Percentiles rank a stretch among this genome's conserved stretches.
These are phyloP conservation scores for Chrysosporium queenslandicum DNA, from an alignment of 2,329 filamentous ascomycete species.

Conservation along the genomic window DNA sequence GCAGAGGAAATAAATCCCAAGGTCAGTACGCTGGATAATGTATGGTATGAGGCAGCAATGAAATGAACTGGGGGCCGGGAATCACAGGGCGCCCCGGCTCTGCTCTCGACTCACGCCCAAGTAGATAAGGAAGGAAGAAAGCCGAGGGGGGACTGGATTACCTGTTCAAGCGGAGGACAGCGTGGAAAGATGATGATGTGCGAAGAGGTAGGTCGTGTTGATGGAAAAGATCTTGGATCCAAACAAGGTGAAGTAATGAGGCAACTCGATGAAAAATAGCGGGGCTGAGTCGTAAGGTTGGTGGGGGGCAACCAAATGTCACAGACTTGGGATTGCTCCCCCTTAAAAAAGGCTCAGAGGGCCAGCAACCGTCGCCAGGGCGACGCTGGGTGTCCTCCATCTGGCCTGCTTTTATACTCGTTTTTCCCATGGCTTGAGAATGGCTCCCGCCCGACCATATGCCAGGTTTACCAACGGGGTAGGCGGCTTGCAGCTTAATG, in stretches of 20 bases:
- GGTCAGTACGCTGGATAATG: not conserved
- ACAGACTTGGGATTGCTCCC: not conserved
- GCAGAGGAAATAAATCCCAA: not conserved
- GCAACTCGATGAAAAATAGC: conserved; percentile 14
- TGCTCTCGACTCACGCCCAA: not conserved
- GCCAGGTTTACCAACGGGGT: no score
- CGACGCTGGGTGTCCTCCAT: no score
- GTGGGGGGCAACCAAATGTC: conserved; percentile 13
- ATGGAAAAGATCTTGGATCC: not conserved
- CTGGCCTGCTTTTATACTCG: not conserved
- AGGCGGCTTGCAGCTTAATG: no score
- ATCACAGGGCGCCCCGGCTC: not conserved
- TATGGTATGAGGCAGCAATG: not conserved
- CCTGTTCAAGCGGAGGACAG: not conserved
- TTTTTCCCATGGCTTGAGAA: no score
- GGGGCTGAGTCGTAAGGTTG: conserved; percentile 16
- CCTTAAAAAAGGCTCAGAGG: not conserved
- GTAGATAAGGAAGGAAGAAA: not conserved
- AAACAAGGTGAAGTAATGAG: conserved; percentile 9
- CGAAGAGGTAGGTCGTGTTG: not conserved
- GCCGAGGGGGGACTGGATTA: not conserved
- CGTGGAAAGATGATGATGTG: not conserved
- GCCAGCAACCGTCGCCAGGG: not conserved
- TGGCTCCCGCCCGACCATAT: no score
- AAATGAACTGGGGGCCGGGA: not conserved